Evolutionary conservation across 495 filamentous ascomycete genomes (phyloP).

Genomic region (Tuber aestivum): DNA sequence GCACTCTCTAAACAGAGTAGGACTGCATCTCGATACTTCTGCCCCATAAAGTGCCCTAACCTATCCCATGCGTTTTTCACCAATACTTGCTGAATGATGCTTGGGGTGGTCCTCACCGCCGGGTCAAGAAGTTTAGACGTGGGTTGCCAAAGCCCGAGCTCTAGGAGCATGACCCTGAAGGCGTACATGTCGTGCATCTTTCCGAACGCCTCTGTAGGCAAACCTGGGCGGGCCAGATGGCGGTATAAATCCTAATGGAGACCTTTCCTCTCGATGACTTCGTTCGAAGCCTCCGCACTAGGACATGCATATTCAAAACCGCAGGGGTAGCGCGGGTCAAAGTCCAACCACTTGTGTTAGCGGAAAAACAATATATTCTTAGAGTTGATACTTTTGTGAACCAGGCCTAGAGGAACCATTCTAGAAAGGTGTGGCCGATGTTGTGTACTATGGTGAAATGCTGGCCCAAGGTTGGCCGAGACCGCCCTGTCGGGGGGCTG

Average conservation of each 20-base stretch:
- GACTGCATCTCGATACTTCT: constrained; percentile 19
- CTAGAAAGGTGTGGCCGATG: constrained; percentile 19
- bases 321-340: constrained; percentile 18
- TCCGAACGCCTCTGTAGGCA: constrained; percentile 25
- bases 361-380: constrained; percentile 44
- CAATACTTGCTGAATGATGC: constrained; percentile 12
- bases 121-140: not conserved
- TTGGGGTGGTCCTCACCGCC: not conserved
- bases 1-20: constrained; percentile 16
- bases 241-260: constrained; percentile 26
- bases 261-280: not conserved
- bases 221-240: constrained; percentile 34
- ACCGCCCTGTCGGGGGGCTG: not conserved
- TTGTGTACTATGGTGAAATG: constrained; percentile 20
- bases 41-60: constrained; percentile 24
- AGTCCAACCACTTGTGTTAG: constrained; percentile 1
- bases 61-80: constrained; percentile 12
- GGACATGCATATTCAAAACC: constrained; percentile 28
- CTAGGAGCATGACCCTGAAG: constrained; percentile 39
- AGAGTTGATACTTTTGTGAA: constrained; percentile 44
- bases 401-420: constrained; percentile 42
- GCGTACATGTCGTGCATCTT: constrained; percentile 42
- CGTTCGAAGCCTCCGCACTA: not conserved
- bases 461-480: constrained; percentile 17
- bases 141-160: constrained; percentile 36